Evolutionary conservation across 2,329 filamentous ascomycete species (phyloP), one percentile per base, ranked within the genome.

Genomic region (Fusarium graminum): DNA sequence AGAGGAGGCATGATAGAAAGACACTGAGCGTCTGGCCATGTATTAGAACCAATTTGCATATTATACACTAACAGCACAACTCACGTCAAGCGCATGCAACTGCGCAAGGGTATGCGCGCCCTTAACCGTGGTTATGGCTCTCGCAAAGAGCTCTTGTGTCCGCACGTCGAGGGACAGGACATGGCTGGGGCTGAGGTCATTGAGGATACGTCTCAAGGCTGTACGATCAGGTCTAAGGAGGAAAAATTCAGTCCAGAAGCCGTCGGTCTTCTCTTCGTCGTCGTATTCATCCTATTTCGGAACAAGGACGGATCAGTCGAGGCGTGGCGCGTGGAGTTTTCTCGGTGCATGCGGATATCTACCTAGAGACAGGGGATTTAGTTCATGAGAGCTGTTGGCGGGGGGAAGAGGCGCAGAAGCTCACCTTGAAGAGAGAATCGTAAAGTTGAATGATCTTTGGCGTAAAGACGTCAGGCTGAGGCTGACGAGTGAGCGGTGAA

Each of bases 231-330:
- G 94, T 65, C 89, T 89, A 59, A 97, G 84, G 36, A 99, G 85
- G 78, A 99, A 99, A 80, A 99, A 93, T 79, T 97, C 95, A 69
- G 88, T 86, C 95, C 95, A 99, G 80, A 97, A 99, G 41, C 93
- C 94, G 62, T 97, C 93, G 1, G 92, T 87, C 64, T 90, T 90
- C 28, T 93, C 90, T 50, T 82, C 79, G 59, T 88, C 86, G 62
- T 91, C 85, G 57, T 88, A 85, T 53, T 88, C 86, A 67, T 90
- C 87, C 80, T 91, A 67, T 76, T 66, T 52, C 38, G 56, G 26
- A 53, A 54, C 51, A 50, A 53, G 50, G 43, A 66, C 63, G 61
- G 49, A 68, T 79, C 74, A 77, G 72, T 72, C 68, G 73, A 61
- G 69, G 44, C 55, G 45, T 41, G 68, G 58, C 64, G 71, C 52